Percentiles rank a stretch among this genome's conserved stretches.
Evolutionary conservation across 2,329 filamentous ascomycete species (phyloP).

Genomic region (Hypoxylon sp.): DNA sequence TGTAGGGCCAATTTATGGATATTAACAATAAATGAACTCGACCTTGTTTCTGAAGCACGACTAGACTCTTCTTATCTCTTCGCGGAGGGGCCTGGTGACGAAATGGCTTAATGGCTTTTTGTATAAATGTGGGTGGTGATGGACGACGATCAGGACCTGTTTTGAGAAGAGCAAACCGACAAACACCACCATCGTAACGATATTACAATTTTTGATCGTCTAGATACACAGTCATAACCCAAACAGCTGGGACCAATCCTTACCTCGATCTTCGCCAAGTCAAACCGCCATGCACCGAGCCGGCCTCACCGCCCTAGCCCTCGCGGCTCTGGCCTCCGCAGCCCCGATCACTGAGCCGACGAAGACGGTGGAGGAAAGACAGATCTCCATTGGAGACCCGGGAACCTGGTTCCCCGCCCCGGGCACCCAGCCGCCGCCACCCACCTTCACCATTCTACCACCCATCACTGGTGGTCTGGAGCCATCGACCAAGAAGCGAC

Average conservation of each 20-base stretch:
- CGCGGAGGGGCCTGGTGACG: constrained; percentile 32
- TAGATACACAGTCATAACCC: constrained; percentile 15
- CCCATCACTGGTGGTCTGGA: constrained; percentile 43
- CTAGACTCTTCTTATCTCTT: constrained; percentile 46
- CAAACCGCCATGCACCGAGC: constrained; percentile 48
- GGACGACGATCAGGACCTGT: constrained; percentile 39
- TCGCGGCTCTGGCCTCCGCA: constrained; percentile 49
- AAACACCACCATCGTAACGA: constrained; percentile 22
- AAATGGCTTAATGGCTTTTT: constrained; percentile 29
- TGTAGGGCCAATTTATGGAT: constrained; percentile 51
- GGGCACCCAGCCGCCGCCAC: constrained; percentile 35
- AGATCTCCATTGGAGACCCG: constrained; percentile 47
- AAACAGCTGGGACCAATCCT: constrained; percentile 21
- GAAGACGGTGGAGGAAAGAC: constrained; percentile 44
- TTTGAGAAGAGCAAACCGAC: constrained; percentile 35
- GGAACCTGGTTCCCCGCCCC: constrained; percentile 42
- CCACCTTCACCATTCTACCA: constrained; percentile 40
- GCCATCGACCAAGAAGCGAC: constrained; percentile 42
- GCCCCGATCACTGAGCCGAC: constrained; percentile 51
- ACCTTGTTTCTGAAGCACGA: constrained; percentile 35
- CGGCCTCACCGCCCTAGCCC: constrained; percentile 48
- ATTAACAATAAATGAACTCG: constrained; percentile 53
- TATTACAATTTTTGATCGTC: constrained; percentile 24
- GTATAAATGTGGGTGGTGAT: constrained; percentile 43
- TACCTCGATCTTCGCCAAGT: constrained; percentile 15